Base-by-base conservation (phyloP, 345 rosid genomes). In the Erodium maritimum region DNA sequence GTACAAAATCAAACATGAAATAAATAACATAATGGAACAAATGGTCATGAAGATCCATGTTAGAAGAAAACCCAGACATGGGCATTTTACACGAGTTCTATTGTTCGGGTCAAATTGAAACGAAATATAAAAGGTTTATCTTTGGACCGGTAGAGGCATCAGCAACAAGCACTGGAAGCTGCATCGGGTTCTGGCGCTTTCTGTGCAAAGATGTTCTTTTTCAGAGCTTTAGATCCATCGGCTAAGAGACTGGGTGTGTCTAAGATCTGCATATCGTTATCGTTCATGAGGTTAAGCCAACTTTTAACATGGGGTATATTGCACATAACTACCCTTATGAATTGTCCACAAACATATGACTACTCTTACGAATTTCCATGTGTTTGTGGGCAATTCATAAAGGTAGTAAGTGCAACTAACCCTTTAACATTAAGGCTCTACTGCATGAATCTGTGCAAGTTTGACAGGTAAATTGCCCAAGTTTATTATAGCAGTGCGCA, bases 171-270 rank as follows among this genome's bases (percentile, higher is more conserved):
- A 58, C 86, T 64, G 23, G 77, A 57, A 10, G 83, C 56, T 0
- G 77, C 82, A 52, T 67, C 74, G n/a, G 72, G 34, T 57, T 78
- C 76, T 0, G 82, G 73, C 17, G 91, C 90, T 64, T 80, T 80
- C 72, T 87, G 79, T 71, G 79, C 82, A 69, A 91, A 87, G 60
- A 91, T 91, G 80, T 87, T 87, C 77, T 79, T 91, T 66, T 83
- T 87, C 69, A 78, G 73, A 29, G 94, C 87, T 17, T 79, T 75
- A 0, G 94, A 82, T 10, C 89, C 94, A 72, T 85, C 91, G 0
- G 88, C 85, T 60, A 80, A 57, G 19, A 91, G 86, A 62, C 88
- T 85, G 1, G 96, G 96, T 0, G 97, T 80, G 55, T 91, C 97
- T 75, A 87, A 75, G n/a, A 91, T 85, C 97, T 91, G 78, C 77